A percentile compares a stretch with the other conserved stretches of the same genome.
These are phyloP conservation scores for Penstemon barbatus DNA, from an alignment of 257 asterid genomes.

Conservation along the genomic window DNA sequence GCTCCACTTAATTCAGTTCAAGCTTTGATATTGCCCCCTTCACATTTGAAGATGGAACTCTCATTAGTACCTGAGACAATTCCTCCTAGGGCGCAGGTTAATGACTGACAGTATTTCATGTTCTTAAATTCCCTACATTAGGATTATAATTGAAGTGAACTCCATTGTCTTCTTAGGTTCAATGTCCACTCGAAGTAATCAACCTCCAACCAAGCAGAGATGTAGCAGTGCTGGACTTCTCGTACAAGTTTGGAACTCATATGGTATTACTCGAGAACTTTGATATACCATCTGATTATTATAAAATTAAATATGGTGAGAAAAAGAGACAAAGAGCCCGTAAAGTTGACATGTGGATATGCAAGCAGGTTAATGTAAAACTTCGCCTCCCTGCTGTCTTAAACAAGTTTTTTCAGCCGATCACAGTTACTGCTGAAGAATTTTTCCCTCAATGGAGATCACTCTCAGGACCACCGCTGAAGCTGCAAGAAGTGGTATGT, in stretches of 20 bases:
- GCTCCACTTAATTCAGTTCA: constrained; percentile 78
- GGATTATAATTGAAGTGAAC: constrained; percentile 17
- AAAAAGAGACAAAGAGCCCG: background rate
- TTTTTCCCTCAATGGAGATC: constrained; percentile 97
- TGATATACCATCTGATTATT: too few species aligned
- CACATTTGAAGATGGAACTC: constrained; percentile 72
- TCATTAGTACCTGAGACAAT: constrained; percentile 89
- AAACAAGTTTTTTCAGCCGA: constrained; percentile 83
- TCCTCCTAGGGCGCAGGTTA: constrained; percentile 96
- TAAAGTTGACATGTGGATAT: constrained; percentile 30
- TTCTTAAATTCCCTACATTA: background rate
- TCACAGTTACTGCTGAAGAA: constrained; percentile 75
- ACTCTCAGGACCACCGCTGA: constrained; percentile 92
- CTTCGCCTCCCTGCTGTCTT: constrained; percentile 90
- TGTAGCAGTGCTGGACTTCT: constrained; percentile 84
- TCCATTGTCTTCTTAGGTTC: constrained; percentile 56
- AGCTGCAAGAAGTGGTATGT: constrained; percentile 93
- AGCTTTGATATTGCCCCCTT: constrained; percentile 76
- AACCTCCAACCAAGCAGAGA: constrained; percentile 93
- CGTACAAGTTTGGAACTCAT: constrained; percentile 69
- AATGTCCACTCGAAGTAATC: constrained; percentile 86
- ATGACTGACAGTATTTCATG: background rate
- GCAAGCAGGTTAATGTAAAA: constrained; percentile 74
- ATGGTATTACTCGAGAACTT: constrained; percentile 48
- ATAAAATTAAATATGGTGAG: too few species aligned